Percentiles rank a stretch among this genome's conserved stretches.
phyloP scores from a whole-genome alignment of 257 asterid species.

The Fraxinus americana region DNA sequence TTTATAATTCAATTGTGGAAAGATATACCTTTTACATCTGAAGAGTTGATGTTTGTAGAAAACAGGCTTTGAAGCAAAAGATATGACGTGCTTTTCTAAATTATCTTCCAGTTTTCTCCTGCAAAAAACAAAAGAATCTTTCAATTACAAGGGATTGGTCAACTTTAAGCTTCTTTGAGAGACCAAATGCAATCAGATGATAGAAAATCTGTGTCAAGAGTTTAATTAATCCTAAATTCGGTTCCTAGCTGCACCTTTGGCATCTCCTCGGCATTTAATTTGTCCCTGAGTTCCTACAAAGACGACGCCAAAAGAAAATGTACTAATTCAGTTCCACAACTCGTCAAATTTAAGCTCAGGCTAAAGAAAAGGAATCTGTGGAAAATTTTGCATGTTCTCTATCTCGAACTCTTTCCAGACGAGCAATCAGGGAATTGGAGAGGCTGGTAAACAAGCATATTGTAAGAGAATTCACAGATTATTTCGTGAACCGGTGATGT shows the following conservation, averaged over 20 bases:
- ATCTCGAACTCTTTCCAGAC: constrained; percentile 66
- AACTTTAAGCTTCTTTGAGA: background rate
- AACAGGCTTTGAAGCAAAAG: constrained; percentile 83
- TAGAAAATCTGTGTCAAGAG: constrained; percentile 12
- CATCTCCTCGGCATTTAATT: constrained; percentile 61
- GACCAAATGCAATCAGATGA: background rate
- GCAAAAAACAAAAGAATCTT: constrained; percentile 27
- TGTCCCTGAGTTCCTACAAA: constrained; percentile 81
- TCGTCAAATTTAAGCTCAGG: background rate
- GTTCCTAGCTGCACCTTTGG: constrained; percentile 56
- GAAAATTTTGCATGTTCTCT: constrained; percentile 62
- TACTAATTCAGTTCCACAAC: constrained; percentile 6
- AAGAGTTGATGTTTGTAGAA: constrained; percentile 41
- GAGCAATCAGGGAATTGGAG: constrained; percentile 71
- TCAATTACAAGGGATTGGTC: background rate
- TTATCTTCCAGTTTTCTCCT: constrained; percentile 80
- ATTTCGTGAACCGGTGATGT: constrained; percentile 14
- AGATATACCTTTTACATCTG: constrained; percentile 22
- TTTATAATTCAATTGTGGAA: background rate
- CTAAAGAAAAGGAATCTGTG: constrained; percentile 2
- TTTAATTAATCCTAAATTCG: constrained; percentile 51
- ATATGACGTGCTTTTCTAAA: constrained; percentile 59
- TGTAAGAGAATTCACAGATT: background rate
- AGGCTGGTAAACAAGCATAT: constrained; percentile 41
- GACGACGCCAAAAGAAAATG: constrained; percentile 33